Base-by-base conservation (phyloP, 768 basidiomycete species). In the Cystobasidium onofrii region DNA sequence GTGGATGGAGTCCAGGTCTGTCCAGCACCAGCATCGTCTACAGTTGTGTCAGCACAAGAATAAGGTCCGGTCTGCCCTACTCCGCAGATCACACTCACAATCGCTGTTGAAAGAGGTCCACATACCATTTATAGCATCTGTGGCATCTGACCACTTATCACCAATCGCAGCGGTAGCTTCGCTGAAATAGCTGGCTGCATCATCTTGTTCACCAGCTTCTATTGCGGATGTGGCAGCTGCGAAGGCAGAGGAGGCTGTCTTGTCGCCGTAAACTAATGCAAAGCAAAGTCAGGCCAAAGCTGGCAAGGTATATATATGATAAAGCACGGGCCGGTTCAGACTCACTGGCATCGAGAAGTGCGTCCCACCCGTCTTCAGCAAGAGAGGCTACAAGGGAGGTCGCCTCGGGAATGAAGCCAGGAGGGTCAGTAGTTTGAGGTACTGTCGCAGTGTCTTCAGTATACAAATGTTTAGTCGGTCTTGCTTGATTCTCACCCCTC, bases 91-190 rank as follows among this genome's bases (percentile, higher is more conserved):
- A 39, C 7, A 15, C 39, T 39, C 39, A 15, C 39, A 39, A 6
- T 6, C 39, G 39, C 27, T 29, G n/a, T 6, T 54, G n/a, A 54
- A 54, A 54, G 52, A 10, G 27, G 20, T 54, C 52, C 52, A 54
- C 7, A n/a, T 20, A 54, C 18, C 52, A 20, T 54, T 29, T 29
- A n/a, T 29, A 54, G 52, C 27, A n/a, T 29, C 20, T 10, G 52
- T 54, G n/a, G 20, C 27, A 6, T 39, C 39, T 39, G 39, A 15
- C 61, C 61, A 63, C 9, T 39, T 27, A 39, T 25, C 33, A 31
- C 61, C 61, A n/a, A 63, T n/a, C 9, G 61, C 61, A 20, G 27
- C 61, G 4, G 61, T 63, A 31, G 61, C 61, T 27, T 63, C 61
- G 33, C 33, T 34, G n/a, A 31, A 27, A 39, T 63, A 63, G 61